These are phyloP conservation scores for Kodamaea sp. DNA, from an alignment of 1,139 yeast species.

Conservation along the genomic window DNA sequence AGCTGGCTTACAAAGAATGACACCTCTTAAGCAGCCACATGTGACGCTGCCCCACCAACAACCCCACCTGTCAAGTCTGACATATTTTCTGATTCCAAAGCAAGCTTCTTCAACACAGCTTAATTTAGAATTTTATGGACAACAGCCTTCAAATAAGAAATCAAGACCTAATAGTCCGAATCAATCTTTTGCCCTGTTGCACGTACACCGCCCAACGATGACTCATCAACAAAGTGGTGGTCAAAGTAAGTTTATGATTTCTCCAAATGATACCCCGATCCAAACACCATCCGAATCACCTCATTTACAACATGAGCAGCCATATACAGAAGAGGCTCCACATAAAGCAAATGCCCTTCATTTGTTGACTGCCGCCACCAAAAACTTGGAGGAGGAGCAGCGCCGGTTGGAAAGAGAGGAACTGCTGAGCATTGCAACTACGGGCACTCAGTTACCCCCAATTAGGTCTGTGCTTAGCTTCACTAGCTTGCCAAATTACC, in stretches of 20 bases:
- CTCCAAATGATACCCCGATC: slow-evolving; percentile 40
- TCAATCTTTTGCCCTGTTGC: slow-evolving; percentile 14
- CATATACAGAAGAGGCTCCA: slow-evolving; percentile 1
- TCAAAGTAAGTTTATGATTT: slow-evolving; percentile 17
- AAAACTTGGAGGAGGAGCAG: slow-evolving; percentile 19
- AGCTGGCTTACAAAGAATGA: slow-evolving; percentile 28
- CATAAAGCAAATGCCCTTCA: slow-evolving; percentile 12
- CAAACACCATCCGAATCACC: slow-evolving; percentile 48
- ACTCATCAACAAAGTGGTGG: slow-evolving; percentile 1
- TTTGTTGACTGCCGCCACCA: slow-evolving; percentile 21
- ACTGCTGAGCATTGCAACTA: slow-evolving; percentile 31
- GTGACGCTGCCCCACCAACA: slow-evolving; percentile 14
- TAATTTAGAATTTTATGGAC: slow-evolving; percentile 28
- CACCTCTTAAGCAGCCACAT: slow-evolving; percentile 30
- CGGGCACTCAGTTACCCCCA: slow-evolving; percentile 44
- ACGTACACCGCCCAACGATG: slow-evolving; percentile 4
- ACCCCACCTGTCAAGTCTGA: slow-evolving; percentile 8
- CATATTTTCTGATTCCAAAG: slow-evolving; percentile 18
- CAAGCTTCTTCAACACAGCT: slow-evolving; percentile 26
- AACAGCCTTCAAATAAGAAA: slow-evolving; percentile 24
- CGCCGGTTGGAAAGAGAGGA: slow-evolving; percentile 5
- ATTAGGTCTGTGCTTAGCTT: slow-evolving; percentile 40
- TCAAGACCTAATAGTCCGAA: slow-evolving; percentile 43
- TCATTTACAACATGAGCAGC: slow-evolving; percentile 27
- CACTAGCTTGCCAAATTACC: slow-evolving; percentile 13